phyloP scores from a whole-genome alignment of 1,284 basidiomycete species.

The Chalciporus sp. region DNA sequence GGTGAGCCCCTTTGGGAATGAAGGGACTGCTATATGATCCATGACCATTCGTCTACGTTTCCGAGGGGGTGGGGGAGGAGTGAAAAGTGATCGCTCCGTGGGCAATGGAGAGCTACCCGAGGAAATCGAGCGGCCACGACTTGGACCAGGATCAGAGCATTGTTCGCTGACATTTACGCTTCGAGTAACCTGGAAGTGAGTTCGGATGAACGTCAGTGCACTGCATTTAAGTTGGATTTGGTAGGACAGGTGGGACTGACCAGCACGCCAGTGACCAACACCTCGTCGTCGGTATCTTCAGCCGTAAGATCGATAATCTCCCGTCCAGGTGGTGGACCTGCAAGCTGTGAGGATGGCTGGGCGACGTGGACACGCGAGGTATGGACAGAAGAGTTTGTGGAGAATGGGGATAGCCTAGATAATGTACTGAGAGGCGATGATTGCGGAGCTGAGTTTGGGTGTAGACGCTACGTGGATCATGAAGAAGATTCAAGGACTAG shows the following conservation, averaged over 20 bases:
- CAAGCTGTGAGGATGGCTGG: constrained; percentile 5
- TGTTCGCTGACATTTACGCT: not conserved
- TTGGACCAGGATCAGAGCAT: constrained; percentile 9
- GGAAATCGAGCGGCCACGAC: not conserved
- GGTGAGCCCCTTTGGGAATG: constrained; percentile 23
- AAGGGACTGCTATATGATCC: constrained; percentile 22
- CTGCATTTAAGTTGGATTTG: not conserved
- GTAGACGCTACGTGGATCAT: constrained; percentile 11
- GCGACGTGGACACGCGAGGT: constrained; percentile 3
- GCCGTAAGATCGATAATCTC: constrained; percentile 29
- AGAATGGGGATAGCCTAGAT: constrained; percentile 4
- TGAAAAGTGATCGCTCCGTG: constrained; percentile 29
- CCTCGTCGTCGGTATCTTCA: constrained; percentile 26
- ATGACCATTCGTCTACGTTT: constrained; percentile 14
- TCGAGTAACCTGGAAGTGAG: constrained; percentile 9
- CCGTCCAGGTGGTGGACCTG: not conserved
- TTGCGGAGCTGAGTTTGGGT: not conserved
- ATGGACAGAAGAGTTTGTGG: constrained; percentile 8
- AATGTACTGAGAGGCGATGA: not conserved
- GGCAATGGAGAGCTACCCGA: constrained; percentile 11
- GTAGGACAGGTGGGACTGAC: constrained; percentile 23
- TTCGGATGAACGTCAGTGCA: constrained; percentile 3
- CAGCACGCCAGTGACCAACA: constrained; percentile 4
- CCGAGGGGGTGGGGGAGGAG: constrained; percentile 26
- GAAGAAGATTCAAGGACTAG: not conserved